A percentile compares a stretch with the other conserved stretches of the same genome.
These are phyloP conservation scores for Xylariaceae sp. DNA, from an alignment of 2,329 filamentous ascomycete species.

Conservation along the genomic window DNA sequence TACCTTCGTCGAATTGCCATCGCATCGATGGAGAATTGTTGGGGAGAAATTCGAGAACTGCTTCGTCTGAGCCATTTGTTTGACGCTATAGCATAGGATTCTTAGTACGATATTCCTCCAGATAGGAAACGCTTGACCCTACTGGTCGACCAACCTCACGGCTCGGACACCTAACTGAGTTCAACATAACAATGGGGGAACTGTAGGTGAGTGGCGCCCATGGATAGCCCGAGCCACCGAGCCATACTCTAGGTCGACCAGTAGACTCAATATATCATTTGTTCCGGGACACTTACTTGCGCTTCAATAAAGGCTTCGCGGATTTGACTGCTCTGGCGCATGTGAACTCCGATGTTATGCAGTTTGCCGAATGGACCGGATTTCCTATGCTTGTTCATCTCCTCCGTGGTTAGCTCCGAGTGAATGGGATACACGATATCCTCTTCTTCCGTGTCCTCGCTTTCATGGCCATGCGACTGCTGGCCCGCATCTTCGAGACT, in stretches of 20 bases:
- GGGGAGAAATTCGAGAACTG: neutral
- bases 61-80: neutral
- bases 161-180: too few species aligned
- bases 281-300: neutral
- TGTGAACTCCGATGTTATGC: neutral
- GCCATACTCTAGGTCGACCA: too few species aligned
- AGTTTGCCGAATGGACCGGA: neutral
- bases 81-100: neutral
- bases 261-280: neutral
- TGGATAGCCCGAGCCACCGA: too few species aligned
- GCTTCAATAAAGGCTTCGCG: neutral
- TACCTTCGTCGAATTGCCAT: neutral
- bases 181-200: too few species aligned
- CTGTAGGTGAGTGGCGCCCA: too few species aligned
- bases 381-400: neutral
- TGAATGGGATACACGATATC: neutral
- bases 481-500: neutral
- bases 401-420: neutral
- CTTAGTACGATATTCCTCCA: neutral
- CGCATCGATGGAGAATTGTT: neutral
- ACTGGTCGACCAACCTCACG: too few species aligned
- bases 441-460: neutral
- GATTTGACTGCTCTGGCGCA: neutral
- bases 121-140: neutral
- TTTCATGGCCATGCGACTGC: neutral